phyloP scores from a whole-genome alignment of 2,329 filamentous ascomycete species.

The Lecanicillium sp. region DNA sequence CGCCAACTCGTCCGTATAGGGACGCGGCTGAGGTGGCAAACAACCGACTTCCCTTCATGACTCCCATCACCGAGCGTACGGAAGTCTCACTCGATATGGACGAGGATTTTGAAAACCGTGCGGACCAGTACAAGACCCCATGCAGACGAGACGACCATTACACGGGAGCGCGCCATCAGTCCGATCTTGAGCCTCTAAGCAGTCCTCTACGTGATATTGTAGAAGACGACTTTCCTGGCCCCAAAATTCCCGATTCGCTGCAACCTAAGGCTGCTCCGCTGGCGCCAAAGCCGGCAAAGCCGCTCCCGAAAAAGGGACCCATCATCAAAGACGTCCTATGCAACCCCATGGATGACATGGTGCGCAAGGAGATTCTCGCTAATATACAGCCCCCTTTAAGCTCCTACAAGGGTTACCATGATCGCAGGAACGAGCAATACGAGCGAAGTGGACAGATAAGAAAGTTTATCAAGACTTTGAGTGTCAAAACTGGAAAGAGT shows the following conservation, averaged over 20 bases:
- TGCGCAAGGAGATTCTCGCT: constrained; percentile 67
- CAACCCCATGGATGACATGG: constrained; percentile 75
- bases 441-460: constrained; percentile 69
- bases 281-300: constrained; percentile 26
- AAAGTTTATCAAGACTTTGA: constrained; percentile 64
- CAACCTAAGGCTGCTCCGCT: constrained; percentile 29
- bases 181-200: constrained; percentile 41
- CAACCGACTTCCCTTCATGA: constrained; percentile 95
- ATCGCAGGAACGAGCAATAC: constrained; percentile 55
- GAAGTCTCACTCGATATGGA: constrained; percentile 73
- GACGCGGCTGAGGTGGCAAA: constrained; percentile 75
- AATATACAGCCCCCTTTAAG: constrained; percentile 65
- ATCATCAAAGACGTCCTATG: constrained; percentile 78
- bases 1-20: constrained; percentile 70
- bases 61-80: constrained; percentile 91
- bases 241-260: constrained; percentile 43
- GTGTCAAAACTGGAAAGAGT: constrained; percentile 43
- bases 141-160: constrained; percentile 45
- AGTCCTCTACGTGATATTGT: constrained; percentile 66
- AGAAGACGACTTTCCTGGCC: constrained; percentile 38
- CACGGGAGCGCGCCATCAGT: constrained; percentile 15
- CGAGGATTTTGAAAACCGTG: constrained; percentile 29
- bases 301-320: constrained; percentile 50
- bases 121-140: constrained; percentile 68
- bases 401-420: constrained; percentile 72